A percentile compares a stretch with the other conserved stretches of the same genome.
Conservation (phyloP, 2,329 filamentous ascomycete genomes). For the Phaeosphaeriaceae sp. region DNA sequence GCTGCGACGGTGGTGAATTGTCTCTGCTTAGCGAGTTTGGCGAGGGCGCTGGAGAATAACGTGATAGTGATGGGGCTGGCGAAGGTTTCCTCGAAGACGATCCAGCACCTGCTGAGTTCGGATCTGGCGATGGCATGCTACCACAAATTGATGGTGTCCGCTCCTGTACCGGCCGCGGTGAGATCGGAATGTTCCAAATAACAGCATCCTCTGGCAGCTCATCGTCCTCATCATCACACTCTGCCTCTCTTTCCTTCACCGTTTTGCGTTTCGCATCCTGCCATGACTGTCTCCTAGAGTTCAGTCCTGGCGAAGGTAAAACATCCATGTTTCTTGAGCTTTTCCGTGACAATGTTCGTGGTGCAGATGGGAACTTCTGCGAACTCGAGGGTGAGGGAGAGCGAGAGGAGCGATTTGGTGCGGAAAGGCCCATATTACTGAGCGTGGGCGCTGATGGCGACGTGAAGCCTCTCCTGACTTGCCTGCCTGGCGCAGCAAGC, state of each 20-base stretch:
- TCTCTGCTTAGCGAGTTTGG: slow-evolving; percentile 27
- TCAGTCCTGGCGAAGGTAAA: slow-evolving; percentile 34
- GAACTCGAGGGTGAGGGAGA: slow-evolving; percentile 46
- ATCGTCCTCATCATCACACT: slow-evolving; percentile 80
- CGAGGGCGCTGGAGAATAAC: slow-evolving; percentile 27
- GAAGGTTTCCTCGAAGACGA: slow-evolving; percentile 34
- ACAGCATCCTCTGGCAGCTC: slow-evolving; percentile 79
- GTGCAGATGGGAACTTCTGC: slow-evolving; percentile 30
- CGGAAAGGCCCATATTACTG: slow-evolving; percentile 39
- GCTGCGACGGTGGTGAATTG: slow-evolving; percentile 25
- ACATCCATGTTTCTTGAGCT: slow-evolving; percentile 44
- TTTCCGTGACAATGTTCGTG: slow-evolving; percentile 43
- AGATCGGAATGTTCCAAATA: slow-evolving; percentile 83
- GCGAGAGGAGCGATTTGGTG: slow-evolving; percentile 42
- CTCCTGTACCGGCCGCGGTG: slow-evolving; percentile 60
- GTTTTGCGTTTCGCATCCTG: slow-evolving; percentile 73
- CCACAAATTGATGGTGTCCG: slow-evolving; percentile 43
- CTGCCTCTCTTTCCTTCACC: slow-evolving; percentile 74
- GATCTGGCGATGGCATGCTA: slow-evolving; percentile 37
- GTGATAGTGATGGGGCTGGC: slow-evolving; percentile 30
- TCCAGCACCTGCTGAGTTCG: slow-evolving; percentile 19
- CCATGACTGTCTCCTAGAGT: slow-evolving; percentile 64
- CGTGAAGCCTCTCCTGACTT: slow-evolving; percentile 51
- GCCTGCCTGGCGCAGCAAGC: slow-evolving; percentile 50
- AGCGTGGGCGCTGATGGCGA: slow-evolving; percentile 48